Evolutionary conservation across 345 rosid genomes (phyloP), one percentile per base, ranked within the genome.

Genomic region (Gossypium arboreum): DNA sequence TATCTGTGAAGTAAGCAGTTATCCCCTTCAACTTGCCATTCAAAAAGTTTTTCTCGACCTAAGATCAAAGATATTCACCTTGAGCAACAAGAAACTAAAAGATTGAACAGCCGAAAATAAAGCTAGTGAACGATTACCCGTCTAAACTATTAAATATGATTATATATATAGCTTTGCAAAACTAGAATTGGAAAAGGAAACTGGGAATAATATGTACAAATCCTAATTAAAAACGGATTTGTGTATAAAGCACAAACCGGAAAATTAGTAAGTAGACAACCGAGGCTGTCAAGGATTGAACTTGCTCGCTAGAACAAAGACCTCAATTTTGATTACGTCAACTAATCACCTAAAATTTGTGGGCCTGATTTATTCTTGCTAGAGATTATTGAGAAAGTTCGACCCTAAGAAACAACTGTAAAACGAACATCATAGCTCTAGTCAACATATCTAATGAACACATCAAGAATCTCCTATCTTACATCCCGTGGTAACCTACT

Each of bases 21-120:
- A 93, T 79, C 60, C 96, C 96, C 87, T 95, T 93, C 75, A 90
- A 82, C 86, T 83, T 93, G 72, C 97, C 97, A 72, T 93, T 87
- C 85, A 95, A 77, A 79, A 81, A 91, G 88, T 91, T 95, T 76
- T 84, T 87, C 85, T 95, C 99, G 3, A 90, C 90, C 97, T 91
- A 89, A 75, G 50, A 78, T 60, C 60, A 84, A 50, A 29, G 13
- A 73, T 44, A 29, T 62, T 47, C 25, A 15, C 59, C 45, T 51
- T 62, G 3, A 73, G 34, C 48, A 48, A 61, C 55, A 73, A 48
- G 59, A 50, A 43, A 0, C 43, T 41, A 43, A 43, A 68, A 68
- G 5, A 24, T 15, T 48, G 57, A 68, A 51, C 22, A 4, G 60
- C 47, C 17, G 25, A 51, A 27, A 17, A 27, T 17, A 51, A 69